A percentile compares a stretch with the other conserved stretches of the same genome.
Evolutionary conservation across 2,329 filamentous ascomycete genomes (phyloP).

Genomic region (Colletotrichum shisoi): DNA sequence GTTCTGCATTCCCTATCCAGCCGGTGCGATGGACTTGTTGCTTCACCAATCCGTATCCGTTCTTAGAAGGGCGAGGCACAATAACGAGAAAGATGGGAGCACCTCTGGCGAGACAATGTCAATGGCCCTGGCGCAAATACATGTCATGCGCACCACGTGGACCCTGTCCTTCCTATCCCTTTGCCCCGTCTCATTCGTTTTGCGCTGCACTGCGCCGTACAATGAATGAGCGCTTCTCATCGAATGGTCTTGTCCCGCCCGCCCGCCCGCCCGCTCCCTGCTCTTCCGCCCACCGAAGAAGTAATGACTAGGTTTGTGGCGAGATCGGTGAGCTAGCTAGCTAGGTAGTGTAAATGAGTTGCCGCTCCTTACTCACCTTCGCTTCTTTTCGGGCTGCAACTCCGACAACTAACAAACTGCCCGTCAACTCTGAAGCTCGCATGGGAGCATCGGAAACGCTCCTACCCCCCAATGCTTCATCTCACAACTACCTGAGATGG

Average conservation of each 20-base stretch:
- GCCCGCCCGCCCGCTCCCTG: constrained; percentile 31
- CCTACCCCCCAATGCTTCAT: constrained; percentile 13
- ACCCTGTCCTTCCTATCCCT: constrained; percentile 37
- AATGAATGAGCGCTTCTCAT: constrained; percentile 4
- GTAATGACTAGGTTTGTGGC: not conserved
- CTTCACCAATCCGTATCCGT: not conserved
- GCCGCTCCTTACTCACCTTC: constrained; percentile 25
- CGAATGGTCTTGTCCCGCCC: constrained; percentile 26
- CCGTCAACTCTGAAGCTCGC: not conserved
- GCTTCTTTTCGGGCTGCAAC: constrained; percentile 21
- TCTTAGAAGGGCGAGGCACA: not conserved
- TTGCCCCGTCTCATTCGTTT: constrained; percentile 18
- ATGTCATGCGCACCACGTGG: constrained; percentile 40
- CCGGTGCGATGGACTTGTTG: not conserved
- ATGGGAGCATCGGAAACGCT: constrained; percentile 5
- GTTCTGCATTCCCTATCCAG: constrained; percentile 11
- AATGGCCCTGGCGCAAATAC: constrained; percentile 22
- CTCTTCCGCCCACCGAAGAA: constrained; percentile 34
- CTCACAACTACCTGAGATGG: constrained; percentile 26
- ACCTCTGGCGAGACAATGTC: constrained; percentile 17
- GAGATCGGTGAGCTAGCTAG: constrained; percentile 27
- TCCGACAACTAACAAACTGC: not conserved
- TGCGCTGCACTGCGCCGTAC: constrained; percentile 22
- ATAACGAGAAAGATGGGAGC: constrained; percentile 1
- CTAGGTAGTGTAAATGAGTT: constrained; percentile 9